Evolutionary conservation across 495 filamentous ascomycete species (phyloP).

Genomic region (Penicillium argentinense): DNA sequence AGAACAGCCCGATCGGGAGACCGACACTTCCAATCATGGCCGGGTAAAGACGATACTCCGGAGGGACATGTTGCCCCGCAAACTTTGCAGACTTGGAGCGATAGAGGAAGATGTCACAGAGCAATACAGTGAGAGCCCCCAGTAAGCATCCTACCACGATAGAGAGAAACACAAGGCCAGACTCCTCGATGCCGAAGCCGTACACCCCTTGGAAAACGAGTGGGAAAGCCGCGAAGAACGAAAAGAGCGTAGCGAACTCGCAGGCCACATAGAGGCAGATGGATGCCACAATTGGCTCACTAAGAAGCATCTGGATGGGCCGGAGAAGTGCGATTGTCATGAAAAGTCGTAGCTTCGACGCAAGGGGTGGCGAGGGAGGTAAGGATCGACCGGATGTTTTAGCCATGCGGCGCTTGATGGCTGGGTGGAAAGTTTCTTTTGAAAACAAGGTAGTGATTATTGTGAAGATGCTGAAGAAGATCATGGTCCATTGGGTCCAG

Average conservation of each 20-base stretch:
- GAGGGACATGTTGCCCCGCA: conserved; percentile 42
- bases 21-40: conserved; percentile 59
- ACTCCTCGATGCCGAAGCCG: conserved; percentile 45
- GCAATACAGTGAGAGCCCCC: conserved; percentile 41
- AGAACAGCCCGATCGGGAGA: conserved; percentile 50
- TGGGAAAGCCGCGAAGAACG: conserved; percentile 66
- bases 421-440: conserved; percentile 63
- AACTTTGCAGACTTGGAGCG: conserved; percentile 7
- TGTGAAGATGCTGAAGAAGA: conserved; percentile 47
- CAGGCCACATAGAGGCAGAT: conserved; percentile 62
- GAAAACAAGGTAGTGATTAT: conserved; percentile 25
- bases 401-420: conserved; percentile 54
- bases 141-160: conserved; percentile 58
- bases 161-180: conserved; percentile 59
- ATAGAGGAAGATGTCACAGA: conserved; percentile 40
- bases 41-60: conserved; percentile 57
- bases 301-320: conserved; percentile 62
- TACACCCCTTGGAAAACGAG: conserved; percentile 53
- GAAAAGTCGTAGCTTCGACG: conserved; percentile 45
- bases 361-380: conserved; percentile 33
- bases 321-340: conserved; percentile 57
- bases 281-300: conserved; percentile 64
- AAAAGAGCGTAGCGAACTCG: conserved; percentile 63
- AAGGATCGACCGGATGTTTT: conserved; percentile 40
- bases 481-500: conserved; percentile 59